These are phyloP conservation scores for Cotoneaster glaucophyllus DNA, from an alignment of 306 rosid genomes.

Conservation along the genomic window DNA sequence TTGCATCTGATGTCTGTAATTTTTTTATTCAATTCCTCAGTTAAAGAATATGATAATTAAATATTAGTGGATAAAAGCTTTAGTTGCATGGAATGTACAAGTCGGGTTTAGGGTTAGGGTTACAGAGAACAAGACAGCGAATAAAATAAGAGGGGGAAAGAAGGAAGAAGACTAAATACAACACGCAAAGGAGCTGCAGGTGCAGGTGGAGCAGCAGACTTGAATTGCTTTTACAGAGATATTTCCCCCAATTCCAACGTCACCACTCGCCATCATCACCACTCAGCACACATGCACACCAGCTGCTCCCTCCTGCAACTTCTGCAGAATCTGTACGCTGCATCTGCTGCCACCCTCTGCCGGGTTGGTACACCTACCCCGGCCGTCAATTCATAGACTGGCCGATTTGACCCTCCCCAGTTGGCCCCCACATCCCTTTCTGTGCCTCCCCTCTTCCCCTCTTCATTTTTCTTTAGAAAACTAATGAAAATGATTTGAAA, in stretches of 20 bases:
- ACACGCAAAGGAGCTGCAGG: conserved; percentile 27
- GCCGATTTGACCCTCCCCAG: conserved; percentile 21
- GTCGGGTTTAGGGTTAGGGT: background rate
- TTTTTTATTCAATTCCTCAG: no score
- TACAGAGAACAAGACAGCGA: background rate
- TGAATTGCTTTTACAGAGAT: background rate
- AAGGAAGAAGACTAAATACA: background rate
- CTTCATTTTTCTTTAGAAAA: no score
- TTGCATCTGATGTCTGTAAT: no score
- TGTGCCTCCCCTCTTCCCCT: conserved; percentile 1
- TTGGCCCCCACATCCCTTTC: conserved; percentile 5
- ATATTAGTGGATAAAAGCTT: no score
- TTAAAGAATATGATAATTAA: no score
- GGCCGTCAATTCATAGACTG: conserved; percentile 26
- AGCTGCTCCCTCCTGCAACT: background rate
- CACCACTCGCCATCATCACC: background rate
- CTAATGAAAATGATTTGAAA: no score
- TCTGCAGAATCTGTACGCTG: background rate
- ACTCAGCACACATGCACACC: background rate
- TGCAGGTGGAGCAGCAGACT: background rate
- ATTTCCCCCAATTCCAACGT: conserved; percentile 14
- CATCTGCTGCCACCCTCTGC: background rate
- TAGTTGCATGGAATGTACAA: background rate
- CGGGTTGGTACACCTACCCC: background rate
- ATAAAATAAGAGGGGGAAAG: background rate